These are phyloP conservation scores for Aspergillus fumigatus DNA, from an alignment of 2,329 filamentous ascomycete genomes.

Conservation along the genomic window DNA sequence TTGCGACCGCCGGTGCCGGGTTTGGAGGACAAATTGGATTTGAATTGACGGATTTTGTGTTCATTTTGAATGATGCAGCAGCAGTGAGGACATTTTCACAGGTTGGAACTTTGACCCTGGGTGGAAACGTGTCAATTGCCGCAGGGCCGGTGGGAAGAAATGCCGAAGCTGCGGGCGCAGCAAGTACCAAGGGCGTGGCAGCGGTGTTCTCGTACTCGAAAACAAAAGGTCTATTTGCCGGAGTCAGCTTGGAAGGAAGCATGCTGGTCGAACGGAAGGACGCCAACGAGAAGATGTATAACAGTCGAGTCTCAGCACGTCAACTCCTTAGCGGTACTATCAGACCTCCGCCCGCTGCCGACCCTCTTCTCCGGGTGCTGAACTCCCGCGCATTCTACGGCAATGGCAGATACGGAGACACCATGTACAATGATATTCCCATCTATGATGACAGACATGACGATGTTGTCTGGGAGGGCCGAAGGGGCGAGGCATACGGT, in stretches of 20 bases:
- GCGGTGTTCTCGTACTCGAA: constrained; percentile 97
- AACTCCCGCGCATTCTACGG: constrained; percentile 82
- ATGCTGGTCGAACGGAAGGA: constrained; percentile 92
- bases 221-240: constrained; percentile 94
- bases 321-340: constrained; percentile 78
- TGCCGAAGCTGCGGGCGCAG: constrained; percentile 91
- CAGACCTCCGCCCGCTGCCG: constrained; percentile 72
- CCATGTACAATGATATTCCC: constrained; percentile 90
- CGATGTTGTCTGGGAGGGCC: constrained; percentile 77
- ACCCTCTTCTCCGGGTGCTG: constrained; percentile 77
- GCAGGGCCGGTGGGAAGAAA: constrained; percentile 92
- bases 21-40: constrained; percentile 50
- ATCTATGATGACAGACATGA: constrained; percentile 82
- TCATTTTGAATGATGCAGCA: constrained; percentile 87
- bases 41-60: constrained; percentile 69
- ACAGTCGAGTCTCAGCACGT: constrained; percentile 70
- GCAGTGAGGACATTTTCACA: constrained; percentile 95
- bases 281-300: constrained; percentile 95
- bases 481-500: constrained; percentile 64
- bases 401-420: constrained; percentile 51
- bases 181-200: constrained; percentile 81
- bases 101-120: constrained; percentile 82
- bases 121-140: constrained; percentile 93
- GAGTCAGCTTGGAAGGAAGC: constrained; percentile 88
- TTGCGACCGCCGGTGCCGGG: constrained; percentile 46